These are phyloP conservation scores for Yarrowia porcina DNA, from an alignment of 805 yeast species.

Conservation along the genomic window DNA sequence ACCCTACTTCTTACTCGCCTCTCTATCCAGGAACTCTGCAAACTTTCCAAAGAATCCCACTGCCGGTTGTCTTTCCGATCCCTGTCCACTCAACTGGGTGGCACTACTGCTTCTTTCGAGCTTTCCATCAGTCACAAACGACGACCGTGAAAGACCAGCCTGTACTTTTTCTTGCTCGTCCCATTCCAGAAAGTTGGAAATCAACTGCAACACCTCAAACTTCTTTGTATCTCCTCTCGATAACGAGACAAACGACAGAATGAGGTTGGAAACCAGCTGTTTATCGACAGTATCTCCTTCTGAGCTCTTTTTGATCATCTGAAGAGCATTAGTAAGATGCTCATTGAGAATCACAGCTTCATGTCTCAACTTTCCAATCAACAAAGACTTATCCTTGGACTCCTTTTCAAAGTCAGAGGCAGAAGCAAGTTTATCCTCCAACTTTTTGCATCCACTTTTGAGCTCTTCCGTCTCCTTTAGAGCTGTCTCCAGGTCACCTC, in stretches of 20 bases:
- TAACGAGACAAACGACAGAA: constrained; percentile 77
- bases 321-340: constrained; percentile 88
- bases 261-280: constrained; percentile 80
- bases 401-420: constrained; percentile 48
- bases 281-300: constrained; percentile 78
- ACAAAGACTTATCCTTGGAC: constrained; percentile 65
- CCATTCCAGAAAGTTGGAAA: constrained; percentile 84
- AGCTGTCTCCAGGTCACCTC: constrained; percentile 28
- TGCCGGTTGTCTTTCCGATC: constrained; percentile 25
- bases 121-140: constrained; percentile 21
- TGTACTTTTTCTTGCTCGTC: constrained; percentile 52
- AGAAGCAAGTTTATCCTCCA: constrained; percentile 37
- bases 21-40: constrained; percentile 40
- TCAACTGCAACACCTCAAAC: constrained; percentile 83
- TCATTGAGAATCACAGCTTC: constrained; percentile 92
- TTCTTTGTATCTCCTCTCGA: constrained; percentile 94
- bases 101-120: constrained; percentile 6
- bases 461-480: constrained; percentile 32
- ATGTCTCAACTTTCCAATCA: constrained; percentile 87
- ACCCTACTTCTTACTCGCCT: constrained; percentile 26
- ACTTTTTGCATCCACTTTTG: constrained; percentile 36
- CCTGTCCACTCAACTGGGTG: not conserved
- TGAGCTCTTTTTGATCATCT: constrained; percentile 74
- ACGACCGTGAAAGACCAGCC: constrained; percentile 36
- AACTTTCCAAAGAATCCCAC: constrained; percentile 41